Base-by-base conservation (phyloP, 2,329 filamentous ascomycete species). In the Magnaporthales sp. region DNA sequence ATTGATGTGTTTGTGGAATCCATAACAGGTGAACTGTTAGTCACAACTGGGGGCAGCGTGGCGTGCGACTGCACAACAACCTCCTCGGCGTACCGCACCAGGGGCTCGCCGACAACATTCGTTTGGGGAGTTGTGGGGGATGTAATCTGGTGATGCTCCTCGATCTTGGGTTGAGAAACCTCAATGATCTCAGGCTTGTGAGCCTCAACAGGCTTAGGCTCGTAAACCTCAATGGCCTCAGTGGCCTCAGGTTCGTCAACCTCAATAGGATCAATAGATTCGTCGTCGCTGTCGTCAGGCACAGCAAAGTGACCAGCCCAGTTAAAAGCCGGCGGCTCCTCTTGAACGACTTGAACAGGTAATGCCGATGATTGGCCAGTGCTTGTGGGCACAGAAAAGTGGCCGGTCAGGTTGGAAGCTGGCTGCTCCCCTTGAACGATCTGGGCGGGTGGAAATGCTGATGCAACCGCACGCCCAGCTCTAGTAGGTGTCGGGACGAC, bases 231-330 rank as follows among this genome's bases (percentile, higher is more conserved):
- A 6, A 38, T 19, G 32, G 32, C 11, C 32, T 38, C 6, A 7
- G 4, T 46, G 38, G 8, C 15, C 38, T 46, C 9, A n/a, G 38
- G 38, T 46, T 9, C n/a, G 15, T 46, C 15, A n/a, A n/a, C 2
- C 4, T n/a, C 15, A n/a, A 46, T 7, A n/a, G 38, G 38, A 2
- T 58, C 54, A 24, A 22, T 9, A 9, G 54, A 26, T 58, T 26
- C 54, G 24, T 22, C n/a, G 54, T 58, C 54, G n/a, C n/a, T 24
- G 54, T 58, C 54, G 60, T 62, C 60, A 15, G 63, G 63, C 15
- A 65, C 63, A 22, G 24, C 29, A 11, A 65, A 65, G 13, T 54
- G 51, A 51, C 63, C 63, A 26, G 32, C 26, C 32, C 38, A 65
- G 26, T 65, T 65, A 27, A 58, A 65, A 7, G 38, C 38, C 38